Base-by-base conservation (phyloP, 1,284 basidiomycete genomes). In the Apiotrichum mycotoxinovorans region DNA sequence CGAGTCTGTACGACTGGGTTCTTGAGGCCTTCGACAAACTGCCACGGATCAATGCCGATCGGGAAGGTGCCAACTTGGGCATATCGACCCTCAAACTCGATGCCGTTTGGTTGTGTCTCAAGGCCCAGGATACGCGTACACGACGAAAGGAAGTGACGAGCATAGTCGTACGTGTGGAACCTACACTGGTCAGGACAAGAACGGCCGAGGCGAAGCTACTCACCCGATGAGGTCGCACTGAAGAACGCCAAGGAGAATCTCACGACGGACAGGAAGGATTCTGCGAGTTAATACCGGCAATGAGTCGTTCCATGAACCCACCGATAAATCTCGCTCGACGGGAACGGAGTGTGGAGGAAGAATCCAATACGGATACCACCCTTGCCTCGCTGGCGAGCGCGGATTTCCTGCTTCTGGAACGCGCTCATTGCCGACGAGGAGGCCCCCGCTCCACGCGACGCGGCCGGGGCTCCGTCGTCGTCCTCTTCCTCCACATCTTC, bases 121-220 rank as follows among this genome's bases (percentile, higher is more conserved):
- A 98, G 81, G 30, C 88, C 89, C 23, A 98, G 85, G 64, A 98
- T 95, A 48, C 96, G 89, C 2, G 95, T 97, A 78, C 95, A 98
- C 35, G 93, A 95, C 1, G 94, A 97, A 41, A 99, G 82, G 83
- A 99, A 99, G 78, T 99, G 95, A 26, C 96, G 91, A 1, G 95
- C 95, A 72, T 99, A 99, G 79, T 98, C 96, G 77, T 97, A 99
- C 1, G 96, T 99, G 80, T 99, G 95, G 84, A 98, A 99, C 14
- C 79, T 76, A 55, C 40, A 12, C 23, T 17, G 33, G n/a, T n/a
- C 46, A 46, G 38, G 46, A 35, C 25, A 44, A 23, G 17, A 12
- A 3, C n/a, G 25, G 20, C 9, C 17, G n/a, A n/a, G 12, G 7
- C 10, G 30, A 17, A 17, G 48, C 4, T 5, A 68, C 74, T 51